Base-by-base conservation (phyloP, 2,329 filamentous ascomycete species). In the Bipolaris oryzae region DNA sequence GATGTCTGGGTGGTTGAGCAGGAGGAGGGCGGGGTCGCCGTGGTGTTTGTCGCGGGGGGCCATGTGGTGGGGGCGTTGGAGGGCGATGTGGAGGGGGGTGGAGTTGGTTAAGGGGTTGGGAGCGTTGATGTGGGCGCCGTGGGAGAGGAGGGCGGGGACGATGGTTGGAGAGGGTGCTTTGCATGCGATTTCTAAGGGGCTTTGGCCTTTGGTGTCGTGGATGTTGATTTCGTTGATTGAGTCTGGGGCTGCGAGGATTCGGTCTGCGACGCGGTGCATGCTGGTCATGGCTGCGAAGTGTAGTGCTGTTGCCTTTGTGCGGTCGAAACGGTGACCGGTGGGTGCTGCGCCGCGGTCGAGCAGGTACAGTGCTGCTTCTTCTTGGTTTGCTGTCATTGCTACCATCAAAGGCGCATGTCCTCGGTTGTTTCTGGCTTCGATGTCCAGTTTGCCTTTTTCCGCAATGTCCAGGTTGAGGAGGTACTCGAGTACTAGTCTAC, bases 131-230 rank as follows among this genome's bases (percentile, higher is more conserved):
- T 68, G 50, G 25, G 67, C 63, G 39, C 66, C 63, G 38, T 51
- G 51, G n/a, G 56, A 50, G 7, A 71, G 54, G 20, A 71, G 62
- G 3, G 42, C 35, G n/a, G 23, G 5, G 35, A 66, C 55, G 11
- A 63, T 53, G 2, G 52, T 38, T 0, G 41, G 41, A 2, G 56
- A 60, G 4, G 58, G 59, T 5, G 44, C 42, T 15, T 52, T 59
- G 47, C 42, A 44, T 10, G 42, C 42, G 16, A 31, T 10, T n/a
- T 25, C 25, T 3, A 44, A 16, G n/a, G 42, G 42, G 2, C 25
- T 44, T 25, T 21, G 28, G 42, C 42, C 42, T 6, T 44, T 11
- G n/a, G 18, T 11, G 25, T 18, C 7, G 7, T 15, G 25, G 1
- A 3, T 9, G 25, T 44, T 44, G 16, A 44, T 18, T 9, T 13